Conservation (phyloP, 2,329 filamentous ascomycete genomes). For the Pseudocercospora fijiensis region DNA sequence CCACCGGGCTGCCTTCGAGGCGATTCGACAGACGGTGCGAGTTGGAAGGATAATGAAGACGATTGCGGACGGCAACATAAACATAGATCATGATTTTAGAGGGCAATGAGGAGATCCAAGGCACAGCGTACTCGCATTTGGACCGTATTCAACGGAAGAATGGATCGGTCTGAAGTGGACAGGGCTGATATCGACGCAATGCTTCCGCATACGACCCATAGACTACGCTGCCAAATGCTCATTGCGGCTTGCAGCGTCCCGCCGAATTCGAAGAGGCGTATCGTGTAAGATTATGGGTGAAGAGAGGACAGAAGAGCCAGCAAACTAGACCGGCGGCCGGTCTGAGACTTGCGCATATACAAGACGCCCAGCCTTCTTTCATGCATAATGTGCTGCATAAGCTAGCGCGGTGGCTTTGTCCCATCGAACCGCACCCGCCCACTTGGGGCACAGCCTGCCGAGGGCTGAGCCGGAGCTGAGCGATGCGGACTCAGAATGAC, state of each 20-base stretch:
- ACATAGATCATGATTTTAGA: not conserved
- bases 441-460: not conserved
- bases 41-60: not conserved
- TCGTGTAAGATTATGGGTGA: not conserved
- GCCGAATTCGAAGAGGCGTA: not conserved
- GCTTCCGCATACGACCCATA: not conserved
- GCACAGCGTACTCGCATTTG: not conserved
- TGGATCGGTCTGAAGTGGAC: not conserved
- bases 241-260: not conserved
- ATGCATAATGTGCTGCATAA: not conserved
- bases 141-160: not conserved
- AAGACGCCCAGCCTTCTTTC: not conserved
- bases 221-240: not conserved
- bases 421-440: not conserved
- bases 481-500: conserved; percentile 2
- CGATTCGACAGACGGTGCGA: not conserved
- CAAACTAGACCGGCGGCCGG: not conserved
- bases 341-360: not conserved
- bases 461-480: conserved; percentile 1
- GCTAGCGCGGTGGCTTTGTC: not conserved
- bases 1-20: not conserved
- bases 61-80: not conserved
- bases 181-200: not conserved
- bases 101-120: not conserved
- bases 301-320: not conserved